Conservation (phyloP, 2,329 filamentous ascomycete species). For the Coniochaeta prunicola region DNA sequence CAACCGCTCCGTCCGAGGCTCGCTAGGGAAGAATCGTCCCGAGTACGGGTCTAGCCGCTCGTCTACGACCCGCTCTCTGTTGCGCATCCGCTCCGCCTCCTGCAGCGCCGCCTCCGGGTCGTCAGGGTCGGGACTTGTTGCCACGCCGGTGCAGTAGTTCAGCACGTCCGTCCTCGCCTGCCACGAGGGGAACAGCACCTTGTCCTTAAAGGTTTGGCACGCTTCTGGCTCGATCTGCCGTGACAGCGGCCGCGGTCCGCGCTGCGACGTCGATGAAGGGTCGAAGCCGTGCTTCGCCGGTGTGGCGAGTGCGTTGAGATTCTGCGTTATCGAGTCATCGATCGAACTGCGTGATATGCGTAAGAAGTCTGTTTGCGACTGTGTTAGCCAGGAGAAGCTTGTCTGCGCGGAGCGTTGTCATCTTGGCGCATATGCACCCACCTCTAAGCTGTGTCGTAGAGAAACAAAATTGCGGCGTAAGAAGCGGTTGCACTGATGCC, state of each 20-base stretch:
- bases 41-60: constrained; percentile 92
- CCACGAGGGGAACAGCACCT: constrained; percentile 84
- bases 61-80: constrained; percentile 69
- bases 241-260: constrained; percentile 42
- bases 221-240: constrained; percentile 51
- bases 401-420: background rate
- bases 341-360: constrained; percentile 75
- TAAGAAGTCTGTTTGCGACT: constrained; percentile 65
- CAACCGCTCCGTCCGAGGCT: constrained; percentile 73
- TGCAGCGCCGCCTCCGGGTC: constrained; percentile 70
- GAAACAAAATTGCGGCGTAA: constrained; percentile 75
- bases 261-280: constrained; percentile 64
- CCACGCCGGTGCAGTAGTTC: constrained; percentile 83
- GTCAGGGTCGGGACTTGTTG: constrained; percentile 77
- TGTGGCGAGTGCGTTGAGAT: constrained; percentile 81
- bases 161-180: constrained; percentile 74
- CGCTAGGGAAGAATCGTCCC: constrained; percentile 69
- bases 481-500: constrained; percentile 36
- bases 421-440: constrained; percentile 20
- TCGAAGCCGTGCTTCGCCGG: constrained; percentile 70
- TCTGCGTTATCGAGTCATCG: constrained; percentile 90
- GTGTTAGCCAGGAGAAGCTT: constrained; percentile 5
- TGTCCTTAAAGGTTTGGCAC: constrained; percentile 67
- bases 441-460: constrained; percentile 62
- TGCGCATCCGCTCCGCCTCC: constrained; percentile 61